A percentile compares a stretch with the other conserved stretches of the same genome.
Evolutionary conservation across 2,329 filamentous ascomycete species (phyloP).

Genomic region (Cladophialophora exuberans): DNA sequence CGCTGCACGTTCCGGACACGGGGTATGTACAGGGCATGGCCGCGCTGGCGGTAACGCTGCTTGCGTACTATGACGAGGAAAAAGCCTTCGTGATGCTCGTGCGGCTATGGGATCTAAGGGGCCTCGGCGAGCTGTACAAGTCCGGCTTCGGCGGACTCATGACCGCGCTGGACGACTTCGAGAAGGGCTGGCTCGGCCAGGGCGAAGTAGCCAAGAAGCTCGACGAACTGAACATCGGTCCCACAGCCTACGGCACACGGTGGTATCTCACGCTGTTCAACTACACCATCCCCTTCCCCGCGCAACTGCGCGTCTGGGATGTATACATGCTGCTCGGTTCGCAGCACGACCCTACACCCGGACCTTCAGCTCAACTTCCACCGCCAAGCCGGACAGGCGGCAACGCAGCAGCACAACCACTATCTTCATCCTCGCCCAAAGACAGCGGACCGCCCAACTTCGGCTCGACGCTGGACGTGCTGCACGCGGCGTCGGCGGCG

Average conservation of each 20-base stretch:
- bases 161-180: conserved; percentile 81
- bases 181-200: conserved; percentile 76
- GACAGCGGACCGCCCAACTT: conserved; percentile 39
- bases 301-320: conserved; percentile 95
- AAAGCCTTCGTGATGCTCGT: conserved; percentile 94
- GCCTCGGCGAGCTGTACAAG: conserved; percentile 81
- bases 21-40: conserved; percentile 99
- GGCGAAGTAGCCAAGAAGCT: conserved; percentile 81
- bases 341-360: conserved; percentile 57
- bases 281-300: conserved; percentile 89
- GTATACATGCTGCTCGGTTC: conserved; percentile 96
- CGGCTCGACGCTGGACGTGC: conserved; percentile 74
- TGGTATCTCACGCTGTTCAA: conserved; percentile 99
- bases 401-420: too few relatives aligned
- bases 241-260: conserved; percentile 90
- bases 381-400: conserved; percentile 8
- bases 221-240: conserved; percentile 75
- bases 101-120: conserved; percentile 87
- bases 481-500: conserved; percentile 88
- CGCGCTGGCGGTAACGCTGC: conserved; percentile 82
- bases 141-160: conserved; percentile 85
- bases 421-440: conserved; percentile 24
- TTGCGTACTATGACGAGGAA: conserved; percentile 98
- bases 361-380: background rate
- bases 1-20: conserved; percentile 85